Evolutionary conservation across 2,329 filamentous ascomycete species (phyloP).

Genomic region (Aspergillus nomiae): DNA sequence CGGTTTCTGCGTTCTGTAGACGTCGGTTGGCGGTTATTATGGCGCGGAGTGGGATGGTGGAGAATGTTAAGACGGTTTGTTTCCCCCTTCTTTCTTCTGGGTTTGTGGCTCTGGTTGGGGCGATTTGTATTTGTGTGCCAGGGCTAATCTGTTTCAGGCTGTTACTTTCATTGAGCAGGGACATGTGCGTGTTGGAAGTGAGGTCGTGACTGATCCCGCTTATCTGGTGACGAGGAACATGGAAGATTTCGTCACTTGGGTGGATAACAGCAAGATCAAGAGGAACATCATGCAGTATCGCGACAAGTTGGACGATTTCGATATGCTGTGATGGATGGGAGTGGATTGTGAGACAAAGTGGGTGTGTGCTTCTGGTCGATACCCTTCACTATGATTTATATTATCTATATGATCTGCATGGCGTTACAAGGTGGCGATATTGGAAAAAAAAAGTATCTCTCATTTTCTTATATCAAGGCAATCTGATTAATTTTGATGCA

Average conservation of each 20-base stretch:
- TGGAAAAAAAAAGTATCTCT: neutral
- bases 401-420: constrained; percentile 12
- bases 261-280: constrained; percentile 96
- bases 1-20: constrained; percentile 85
- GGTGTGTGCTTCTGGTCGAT: constrained; percentile 9
- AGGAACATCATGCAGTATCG: constrained; percentile 92
- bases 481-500: neutral
- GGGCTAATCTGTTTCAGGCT: constrained; percentile 32
- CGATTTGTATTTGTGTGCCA: neutral
- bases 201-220: constrained; percentile 85
- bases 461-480: neutral
- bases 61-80: constrained; percentile 76
- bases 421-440: constrained; percentile 9
- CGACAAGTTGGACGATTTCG: constrained; percentile 94
- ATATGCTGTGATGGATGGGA: constrained; percentile 65
- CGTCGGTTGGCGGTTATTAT: constrained; percentile 85
- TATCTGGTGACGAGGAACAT: constrained; percentile 86
- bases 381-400: constrained; percentile 14
- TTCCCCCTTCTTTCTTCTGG: neutral
- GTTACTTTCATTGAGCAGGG: constrained; percentile 87
- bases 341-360: neutral
- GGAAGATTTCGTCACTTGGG: constrained; percentile 97
- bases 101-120: neutral
- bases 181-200: constrained; percentile 86
- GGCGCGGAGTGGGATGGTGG: constrained; percentile 87